These are phyloP conservation scores for Clavariopsis aquatica DNA, from an alignment of 495 filamentous ascomycete genomes.

Conservation along the genomic window DNA sequence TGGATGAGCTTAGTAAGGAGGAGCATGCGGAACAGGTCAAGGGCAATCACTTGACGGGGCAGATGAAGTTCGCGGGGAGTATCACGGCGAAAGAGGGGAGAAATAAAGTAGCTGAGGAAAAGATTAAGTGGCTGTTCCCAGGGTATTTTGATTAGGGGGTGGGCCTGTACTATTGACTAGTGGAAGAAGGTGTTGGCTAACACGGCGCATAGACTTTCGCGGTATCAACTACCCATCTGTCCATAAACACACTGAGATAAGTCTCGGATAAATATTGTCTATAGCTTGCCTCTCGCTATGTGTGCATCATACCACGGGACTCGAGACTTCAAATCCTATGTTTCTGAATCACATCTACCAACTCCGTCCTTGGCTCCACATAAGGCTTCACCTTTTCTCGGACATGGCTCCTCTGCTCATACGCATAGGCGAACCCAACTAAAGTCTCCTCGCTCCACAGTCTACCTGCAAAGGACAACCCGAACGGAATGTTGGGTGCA, in stretches of 20 bases:
- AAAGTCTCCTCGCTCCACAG: constrained; percentile 58
- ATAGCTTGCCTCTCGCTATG: too few species aligned
- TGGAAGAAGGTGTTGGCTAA: too few species aligned
- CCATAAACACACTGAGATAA: background rate
- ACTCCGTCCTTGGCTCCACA: constrained; percentile 47
- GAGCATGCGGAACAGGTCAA: constrained; percentile 73
- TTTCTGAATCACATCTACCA: constrained; percentile 45
- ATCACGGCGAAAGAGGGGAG: constrained; percentile 47
- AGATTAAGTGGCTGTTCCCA: constrained; percentile 77
- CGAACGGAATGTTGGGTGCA: constrained; percentile 58
- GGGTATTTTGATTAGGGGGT: constrained; percentile 50
- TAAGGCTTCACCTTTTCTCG: constrained; percentile 52
- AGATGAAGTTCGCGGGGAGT: constrained; percentile 57
- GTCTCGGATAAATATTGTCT: background rate
- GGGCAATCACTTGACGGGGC: constrained; percentile 72
- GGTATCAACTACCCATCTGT: constrained; percentile 9
- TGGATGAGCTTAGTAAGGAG: constrained; percentile 77
- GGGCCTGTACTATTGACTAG: too few species aligned
- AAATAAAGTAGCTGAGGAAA: constrained; percentile 47
- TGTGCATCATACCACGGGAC: too few species aligned
- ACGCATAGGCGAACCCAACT: constrained; percentile 68
- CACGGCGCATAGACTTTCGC: constrained; percentile 7
- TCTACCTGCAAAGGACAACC: constrained; percentile 59
- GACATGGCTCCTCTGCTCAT: constrained; percentile 63
- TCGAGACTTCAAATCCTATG: background rate